Conservation (phyloP, 192 early-diverging fungal species). For the Backusella macrospora region DNA sequence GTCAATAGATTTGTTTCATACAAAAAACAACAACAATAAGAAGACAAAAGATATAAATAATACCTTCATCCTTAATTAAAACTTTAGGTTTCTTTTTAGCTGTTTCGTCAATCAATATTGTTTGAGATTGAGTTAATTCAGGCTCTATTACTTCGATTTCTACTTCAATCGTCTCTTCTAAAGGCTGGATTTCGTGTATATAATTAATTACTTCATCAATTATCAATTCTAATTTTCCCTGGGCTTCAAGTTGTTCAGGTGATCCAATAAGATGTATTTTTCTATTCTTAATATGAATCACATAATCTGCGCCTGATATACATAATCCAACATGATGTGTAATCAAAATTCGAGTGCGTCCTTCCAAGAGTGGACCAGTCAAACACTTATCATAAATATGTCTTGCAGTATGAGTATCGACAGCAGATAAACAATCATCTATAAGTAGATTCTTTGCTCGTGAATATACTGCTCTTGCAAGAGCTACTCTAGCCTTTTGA, state of each 20-base stretch:
- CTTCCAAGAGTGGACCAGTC: constrained; percentile 67
- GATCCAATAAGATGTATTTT: constrained; percentile 40
- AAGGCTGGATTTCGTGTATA: constrained; percentile 6
- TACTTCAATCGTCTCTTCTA: constrained; percentile 25
- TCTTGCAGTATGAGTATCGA: constrained; percentile 81
- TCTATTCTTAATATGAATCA: constrained; percentile 54
- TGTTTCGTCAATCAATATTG: background rate
- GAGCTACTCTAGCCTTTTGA: constrained; percentile 84
- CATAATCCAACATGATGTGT: constrained; percentile 78
- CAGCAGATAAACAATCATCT: constrained; percentile 89
- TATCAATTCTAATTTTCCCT: constrained; percentile 30
- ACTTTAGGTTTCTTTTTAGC: constrained; percentile 35
- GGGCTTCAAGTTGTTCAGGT: constrained; percentile 27
- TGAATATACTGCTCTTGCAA: constrained; percentile 86
- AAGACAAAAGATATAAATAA: background rate
- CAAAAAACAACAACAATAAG: background rate
- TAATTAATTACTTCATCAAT: constrained; percentile 26
- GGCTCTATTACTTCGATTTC: constrained; percentile 10
- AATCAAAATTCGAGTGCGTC: constrained; percentile 85
- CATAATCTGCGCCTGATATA: constrained; percentile 53
- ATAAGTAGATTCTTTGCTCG: constrained; percentile 65
- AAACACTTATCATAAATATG: constrained; percentile 81
- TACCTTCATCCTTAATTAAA: constrained; percentile 54
- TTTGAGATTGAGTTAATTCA: constrained; percentile 8
- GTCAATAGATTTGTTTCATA: background rate